Conservation (phyloP, 78 protist species). For the Acrasis kona region DNA sequence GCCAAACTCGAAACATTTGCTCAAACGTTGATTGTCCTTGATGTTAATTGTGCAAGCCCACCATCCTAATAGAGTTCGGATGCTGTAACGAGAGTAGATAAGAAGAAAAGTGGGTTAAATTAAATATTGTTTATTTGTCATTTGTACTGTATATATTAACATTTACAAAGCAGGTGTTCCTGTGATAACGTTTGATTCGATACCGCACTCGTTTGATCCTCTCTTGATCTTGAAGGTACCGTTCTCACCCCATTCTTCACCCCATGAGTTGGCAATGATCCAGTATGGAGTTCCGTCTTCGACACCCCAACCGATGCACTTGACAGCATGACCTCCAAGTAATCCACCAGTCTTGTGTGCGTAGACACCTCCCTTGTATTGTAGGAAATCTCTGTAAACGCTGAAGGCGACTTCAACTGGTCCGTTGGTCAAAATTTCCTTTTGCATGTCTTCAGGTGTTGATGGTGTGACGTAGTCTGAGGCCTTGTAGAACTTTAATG, state of each 20-base stretch:
- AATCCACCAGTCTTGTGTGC: not conserved
- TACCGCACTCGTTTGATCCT: conserved; percentile 17
- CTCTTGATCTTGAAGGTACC: conserved; percentile 17
- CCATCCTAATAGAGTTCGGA: too few relatives aligned
- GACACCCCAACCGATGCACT: conserved; percentile 4
- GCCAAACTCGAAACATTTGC: too few relatives aligned
- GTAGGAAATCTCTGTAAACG: not conserved
- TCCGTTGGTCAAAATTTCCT: conserved; percentile 4
- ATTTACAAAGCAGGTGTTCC: too few relatives aligned
- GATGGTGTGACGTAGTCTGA: too few relatives aligned
- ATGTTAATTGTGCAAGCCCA: too few relatives aligned
- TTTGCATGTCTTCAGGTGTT: not conserved
- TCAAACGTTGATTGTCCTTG: too few relatives aligned
- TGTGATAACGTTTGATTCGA: too few relatives aligned
- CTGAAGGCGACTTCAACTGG: conserved; percentile 23
- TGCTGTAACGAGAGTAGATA: too few relatives aligned
- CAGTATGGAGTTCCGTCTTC: conserved; percentile 9
- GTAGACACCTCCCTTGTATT: conserved; percentile 31
- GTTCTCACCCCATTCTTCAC: conserved; percentile 17
- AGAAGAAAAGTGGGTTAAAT: too few relatives aligned
- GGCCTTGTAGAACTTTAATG: too few relatives aligned
- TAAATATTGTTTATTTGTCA: too few relatives aligned
- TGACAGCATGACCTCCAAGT: conserved; percentile 29
- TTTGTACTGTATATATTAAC: too few relatives aligned
- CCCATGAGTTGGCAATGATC: conserved; percentile 33